Evolutionary conservation across 176 grass and related monocot genomes (phyloP).

Genomic region (Musa itinerans): DNA sequence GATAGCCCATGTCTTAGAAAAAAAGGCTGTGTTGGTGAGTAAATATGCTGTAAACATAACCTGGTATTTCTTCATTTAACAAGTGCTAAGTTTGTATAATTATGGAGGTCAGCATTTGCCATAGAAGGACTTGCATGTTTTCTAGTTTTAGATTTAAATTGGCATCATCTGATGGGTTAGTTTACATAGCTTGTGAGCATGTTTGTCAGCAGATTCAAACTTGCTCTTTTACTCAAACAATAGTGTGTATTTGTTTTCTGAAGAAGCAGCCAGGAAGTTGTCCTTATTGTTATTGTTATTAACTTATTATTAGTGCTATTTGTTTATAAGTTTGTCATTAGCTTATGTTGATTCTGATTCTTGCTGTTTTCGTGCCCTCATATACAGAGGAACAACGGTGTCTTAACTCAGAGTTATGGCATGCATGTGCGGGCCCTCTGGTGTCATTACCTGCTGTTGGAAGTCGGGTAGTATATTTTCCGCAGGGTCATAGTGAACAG

Average conservation of each 20-base stretch:
- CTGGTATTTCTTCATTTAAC: neutral
- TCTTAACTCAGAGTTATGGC: constrained; percentile 98
- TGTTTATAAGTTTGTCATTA: neutral
- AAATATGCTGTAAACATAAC: neutral
- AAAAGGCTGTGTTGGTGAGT: neutral
- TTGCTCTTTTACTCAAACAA: neutral
- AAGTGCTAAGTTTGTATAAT: neutral
- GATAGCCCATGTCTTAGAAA: neutral
- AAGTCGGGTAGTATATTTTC: constrained; percentile 91
- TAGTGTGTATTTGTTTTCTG: neutral
- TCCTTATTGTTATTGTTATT: no score
- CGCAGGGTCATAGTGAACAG: constrained; percentile 97
- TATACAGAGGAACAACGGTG: constrained; percentile 68
- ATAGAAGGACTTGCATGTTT: neutral
- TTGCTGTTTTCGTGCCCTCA: neutral
- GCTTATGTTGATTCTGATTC: neutral
- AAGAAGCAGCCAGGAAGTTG: neutral
- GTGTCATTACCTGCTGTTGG: constrained; percentile 83
- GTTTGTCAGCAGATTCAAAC: neutral
- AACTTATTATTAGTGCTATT: no score
- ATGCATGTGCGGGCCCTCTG: constrained; percentile 94
- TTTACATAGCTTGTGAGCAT: neutral
- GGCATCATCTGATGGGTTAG: neutral
- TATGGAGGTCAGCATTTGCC: neutral
- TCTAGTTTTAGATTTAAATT: neutral